Base-by-base conservation (phyloP, 352 stramenopile species). In the Pythium dissimile region DNA sequence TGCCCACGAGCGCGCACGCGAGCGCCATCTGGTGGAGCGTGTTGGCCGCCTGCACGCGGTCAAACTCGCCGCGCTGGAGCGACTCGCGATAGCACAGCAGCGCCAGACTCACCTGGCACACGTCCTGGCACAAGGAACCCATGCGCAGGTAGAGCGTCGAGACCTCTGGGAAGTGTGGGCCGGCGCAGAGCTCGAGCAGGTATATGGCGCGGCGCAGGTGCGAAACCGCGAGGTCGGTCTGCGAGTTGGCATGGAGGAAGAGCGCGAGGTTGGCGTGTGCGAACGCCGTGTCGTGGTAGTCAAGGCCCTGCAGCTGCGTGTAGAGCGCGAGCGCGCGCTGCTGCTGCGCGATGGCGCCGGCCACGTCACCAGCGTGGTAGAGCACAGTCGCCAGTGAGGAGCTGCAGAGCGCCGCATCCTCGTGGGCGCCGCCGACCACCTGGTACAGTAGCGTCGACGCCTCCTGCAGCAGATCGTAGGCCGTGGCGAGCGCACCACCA, bases 91-190 rank as follows among this genome's bases (percentile, higher is more conserved):
- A 84, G 71, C 87, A 98, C 53, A 85, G 66, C 34, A 98, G 67
- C 7, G 95, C 94, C 16, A 94, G 61, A 11, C 80, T 79, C 39
- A 94, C 80, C 43, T 97, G 88, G 4, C 80, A 85, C 20, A 92
- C 76, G 55, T 97, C 88, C 45, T 96, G 87, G 75, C 97, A 98
- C 67, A 98, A 92, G 56, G 88, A 96, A 44, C 94, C 95, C 71
- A 98, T 85, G 67, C 97, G 97, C 70, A 97, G 92, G 68, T 98
- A 97, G 5, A 92, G 75, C 45, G 84, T 84, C 39, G 83, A 89
- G 52, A 98, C 84, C 66, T 98, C 92, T 8, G 88, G 75, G 61
- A 95, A 94, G 58, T 96, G 84, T 43, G 84, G 84, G 3, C 96
- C 95, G 23, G 75, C 88, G 64, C 96, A 86, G 24, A 98, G 73